Conservation (phyloP, 1,139 yeast species). For the Hemisphaericaspora lyxosophila region DNA sequence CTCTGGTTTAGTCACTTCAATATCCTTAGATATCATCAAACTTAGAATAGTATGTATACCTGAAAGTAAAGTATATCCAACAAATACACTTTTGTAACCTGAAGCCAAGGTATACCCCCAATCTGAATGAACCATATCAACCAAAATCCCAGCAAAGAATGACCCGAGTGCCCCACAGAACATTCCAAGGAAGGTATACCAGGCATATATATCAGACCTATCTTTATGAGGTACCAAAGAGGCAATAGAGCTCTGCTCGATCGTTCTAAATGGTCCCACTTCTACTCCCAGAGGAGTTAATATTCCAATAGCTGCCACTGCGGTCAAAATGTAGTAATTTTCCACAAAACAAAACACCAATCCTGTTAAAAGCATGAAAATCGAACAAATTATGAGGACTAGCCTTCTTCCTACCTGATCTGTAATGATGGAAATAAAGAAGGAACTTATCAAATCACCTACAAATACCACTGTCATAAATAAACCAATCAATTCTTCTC, state of each 20-base stretch:
- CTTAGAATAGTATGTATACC: slow-evolving; percentile 20
- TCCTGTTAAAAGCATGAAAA: slow-evolving; percentile 33
- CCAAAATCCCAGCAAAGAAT: slow-evolving; percentile 28
- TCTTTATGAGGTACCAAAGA: slow-evolving; percentile 28
- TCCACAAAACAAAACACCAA: slow-evolving; percentile 23
- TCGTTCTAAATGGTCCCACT: slow-evolving; percentile 44
- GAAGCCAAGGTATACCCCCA: slow-evolving; percentile 20
- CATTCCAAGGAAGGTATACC: slow-evolving; percentile 42
- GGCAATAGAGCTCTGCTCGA: slow-evolving; percentile 42
- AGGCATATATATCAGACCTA: slow-evolving; percentile 42
- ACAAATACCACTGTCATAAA: slow-evolving; percentile 39
- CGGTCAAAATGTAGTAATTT: slow-evolving; percentile 23
- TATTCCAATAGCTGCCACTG: slow-evolving; percentile 33
- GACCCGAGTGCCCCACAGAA: slow-evolving; percentile 41
- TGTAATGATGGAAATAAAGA: slow-evolving; percentile 30
- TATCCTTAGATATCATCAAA: slow-evolving; percentile 17
- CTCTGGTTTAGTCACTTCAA: slow-evolving; percentile 17
- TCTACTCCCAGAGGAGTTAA: slow-evolving; percentile 46
- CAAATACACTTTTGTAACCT: slow-evolving; percentile 33
- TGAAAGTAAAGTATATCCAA: slow-evolving; percentile 24
- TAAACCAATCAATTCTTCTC: slow-evolving; percentile 33
- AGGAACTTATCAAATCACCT: slow-evolving; percentile 40
- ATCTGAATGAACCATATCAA: slow-evolving; percentile 21
- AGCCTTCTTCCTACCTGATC: slow-evolving; percentile 37
- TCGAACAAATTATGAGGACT: slow-evolving; percentile 28